Percentiles rank a stretch among this genome's conserved stretches.
Conservation (phyloP, 1,284 basidiomycete species). For the Fereydounia khargensis region DNA sequence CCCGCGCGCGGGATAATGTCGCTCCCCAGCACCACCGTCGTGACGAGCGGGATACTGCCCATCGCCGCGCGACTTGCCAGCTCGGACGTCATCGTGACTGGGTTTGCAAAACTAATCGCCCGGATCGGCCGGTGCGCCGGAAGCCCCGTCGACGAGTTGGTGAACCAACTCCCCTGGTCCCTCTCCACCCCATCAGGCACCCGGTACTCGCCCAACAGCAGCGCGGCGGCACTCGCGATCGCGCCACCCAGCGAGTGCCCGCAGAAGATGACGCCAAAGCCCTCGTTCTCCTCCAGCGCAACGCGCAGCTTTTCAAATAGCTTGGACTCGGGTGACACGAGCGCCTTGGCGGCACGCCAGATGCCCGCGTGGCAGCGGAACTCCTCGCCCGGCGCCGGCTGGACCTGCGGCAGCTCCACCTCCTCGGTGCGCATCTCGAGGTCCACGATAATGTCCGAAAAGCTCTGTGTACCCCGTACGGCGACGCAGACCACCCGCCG, state of each 20-base stretch:
- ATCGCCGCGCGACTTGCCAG: slow-evolving; percentile 37
- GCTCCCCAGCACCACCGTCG: slow-evolving; percentile 43
- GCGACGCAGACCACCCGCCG: slow-evolving; percentile 52
- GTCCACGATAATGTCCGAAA: slow-evolving; percentile 56
- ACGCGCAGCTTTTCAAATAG: slow-evolving; percentile 39
- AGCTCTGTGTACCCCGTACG: slow-evolving; percentile 53
- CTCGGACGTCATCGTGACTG: slow-evolving; percentile 47
- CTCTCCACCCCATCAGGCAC: slow-evolving; percentile 23
- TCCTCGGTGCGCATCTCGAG: slow-evolving; percentile 49
- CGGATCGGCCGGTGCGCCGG: slow-evolving; percentile 45
- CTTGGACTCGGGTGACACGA: slow-evolving; percentile 43
- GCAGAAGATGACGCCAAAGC: slow-evolving; percentile 51
- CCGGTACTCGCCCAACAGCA: slow-evolving; percentile 50
- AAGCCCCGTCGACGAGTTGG: slow-evolving; percentile 37
- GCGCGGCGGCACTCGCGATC: slow-evolving; percentile 49
- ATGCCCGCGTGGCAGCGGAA: slow-evolving; percentile 53
- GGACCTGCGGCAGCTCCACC: slow-evolving; percentile 42
- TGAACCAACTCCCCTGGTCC: slow-evolving; percentile 42
- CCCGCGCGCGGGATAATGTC: slow-evolving; percentile 53
- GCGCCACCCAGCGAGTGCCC: slow-evolving; percentile 54
- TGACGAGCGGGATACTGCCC: slow-evolving; percentile 48
- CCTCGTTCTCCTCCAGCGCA: slow-evolving; percentile 44
- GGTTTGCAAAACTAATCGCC: slow-evolving; percentile 53
- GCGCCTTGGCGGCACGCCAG: slow-evolving; percentile 46
- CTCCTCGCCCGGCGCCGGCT: slow-evolving; percentile 27